Percentiles rank a stretch among this genome's conserved stretches.
Conservation (phyloP, 2,329 filamentous ascomycete genomes). For the Colletotrichum costaricense region DNA sequence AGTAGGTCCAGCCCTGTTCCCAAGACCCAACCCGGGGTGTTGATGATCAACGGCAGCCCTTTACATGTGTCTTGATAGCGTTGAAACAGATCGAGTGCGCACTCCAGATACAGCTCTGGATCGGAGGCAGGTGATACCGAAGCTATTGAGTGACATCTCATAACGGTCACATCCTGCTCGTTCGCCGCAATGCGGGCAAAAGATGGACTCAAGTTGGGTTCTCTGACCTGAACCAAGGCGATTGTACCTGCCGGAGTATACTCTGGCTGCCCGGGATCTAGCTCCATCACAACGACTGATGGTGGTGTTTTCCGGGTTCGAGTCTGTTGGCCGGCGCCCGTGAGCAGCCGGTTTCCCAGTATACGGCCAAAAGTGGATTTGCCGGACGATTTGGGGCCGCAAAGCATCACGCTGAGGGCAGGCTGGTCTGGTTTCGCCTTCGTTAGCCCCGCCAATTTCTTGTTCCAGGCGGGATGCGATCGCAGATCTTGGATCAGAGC, state of each 20-base stretch:
- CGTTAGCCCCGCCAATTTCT: slow-evolving; percentile 61
- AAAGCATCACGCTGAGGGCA: slow-evolving; percentile 65
- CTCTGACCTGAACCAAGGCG: slow-evolving; percentile 71
- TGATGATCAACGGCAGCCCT: slow-evolving; percentile 72
- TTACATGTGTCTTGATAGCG: slow-evolving; percentile 60
- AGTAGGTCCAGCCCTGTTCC: slow-evolving; percentile 77
- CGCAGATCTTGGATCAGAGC: slow-evolving; percentile 64
- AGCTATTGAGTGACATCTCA: slow-evolving; percentile 76
- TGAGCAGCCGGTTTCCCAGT: slow-evolving; percentile 75
- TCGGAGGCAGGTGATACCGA: slow-evolving; percentile 74
- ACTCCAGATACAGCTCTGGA: slow-evolving; percentile 73
- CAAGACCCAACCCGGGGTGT: slow-evolving; percentile 80
- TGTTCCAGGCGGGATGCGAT: slow-evolving; percentile 71
- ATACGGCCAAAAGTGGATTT: slow-evolving; percentile 81
- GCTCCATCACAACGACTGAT: slow-evolving; percentile 68
- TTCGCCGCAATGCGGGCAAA: slow-evolving; percentile 68
- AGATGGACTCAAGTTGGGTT: slow-evolving; percentile 73
- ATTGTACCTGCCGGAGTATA: slow-evolving; percentile 77
- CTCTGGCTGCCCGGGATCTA: slow-evolving; percentile 83
- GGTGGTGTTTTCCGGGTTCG: slow-evolving; percentile 35
- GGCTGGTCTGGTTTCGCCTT: slow-evolving; percentile 46
- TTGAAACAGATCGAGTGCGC: slow-evolving; percentile 70
- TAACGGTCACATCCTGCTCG: slow-evolving; percentile 42
- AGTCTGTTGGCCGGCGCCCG: slow-evolving; percentile 47
- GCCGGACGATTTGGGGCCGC: slow-evolving; percentile 78